Evolutionary conservation across 495 filamentous ascomycete species (phyloP).

Genomic region (Thermochaetoides thermophila): DNA sequence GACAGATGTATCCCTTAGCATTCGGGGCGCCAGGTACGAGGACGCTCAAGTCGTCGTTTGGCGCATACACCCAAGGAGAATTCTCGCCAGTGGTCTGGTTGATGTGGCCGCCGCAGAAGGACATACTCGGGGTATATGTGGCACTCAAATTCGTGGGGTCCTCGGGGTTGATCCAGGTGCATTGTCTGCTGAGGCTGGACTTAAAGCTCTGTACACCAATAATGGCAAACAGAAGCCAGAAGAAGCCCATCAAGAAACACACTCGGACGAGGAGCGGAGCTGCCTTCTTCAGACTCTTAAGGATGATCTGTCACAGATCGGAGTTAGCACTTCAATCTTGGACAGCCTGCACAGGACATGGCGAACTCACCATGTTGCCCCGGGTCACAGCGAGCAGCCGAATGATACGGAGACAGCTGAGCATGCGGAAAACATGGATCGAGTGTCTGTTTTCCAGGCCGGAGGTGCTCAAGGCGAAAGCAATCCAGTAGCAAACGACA

Average conservation of each 20-base stretch:
- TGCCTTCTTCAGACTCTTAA: slow-evolving; percentile 89
- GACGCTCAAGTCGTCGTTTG: slow-evolving; percentile 7
- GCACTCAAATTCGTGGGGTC: slow-evolving; percentile 28
- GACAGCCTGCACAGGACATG: neutral
- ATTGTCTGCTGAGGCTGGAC: slow-evolving; percentile 73
- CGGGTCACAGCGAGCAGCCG: slow-evolving; percentile 79
- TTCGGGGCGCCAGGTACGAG: slow-evolving; percentile 22
- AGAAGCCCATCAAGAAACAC: slow-evolving; percentile 91
- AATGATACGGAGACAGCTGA: slow-evolving; percentile 84
- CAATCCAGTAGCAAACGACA: slow-evolving; percentile 90
- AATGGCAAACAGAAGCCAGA: slow-evolving; percentile 97
- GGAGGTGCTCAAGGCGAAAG: slow-evolving; percentile 54
- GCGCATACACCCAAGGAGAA: slow-evolving; percentile 48
- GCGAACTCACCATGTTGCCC: slow-evolving; percentile 58
- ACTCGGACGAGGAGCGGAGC: slow-evolving; percentile 89
- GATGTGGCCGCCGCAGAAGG: slow-evolving; percentile 79
- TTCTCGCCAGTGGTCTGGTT: slow-evolving; percentile 39
- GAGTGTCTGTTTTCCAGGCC: slow-evolving; percentile 52
- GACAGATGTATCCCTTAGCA: slow-evolving; percentile 87
- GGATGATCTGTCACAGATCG: slow-evolving; percentile 49
- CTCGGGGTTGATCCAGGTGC: slow-evolving; percentile 64
- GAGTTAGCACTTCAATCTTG: slow-evolving; percentile 8
- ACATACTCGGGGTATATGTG: slow-evolving; percentile 40
- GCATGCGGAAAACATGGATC: slow-evolving; percentile 86
- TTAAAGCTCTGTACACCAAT: slow-evolving; percentile 97